A percentile compares a stretch with the other conserved stretches of the same genome.
These are phyloP conservation scores for Coniophora puteana DNA, from an alignment of 1,284 basidiomycete genomes.

Conservation along the genomic window DNA sequence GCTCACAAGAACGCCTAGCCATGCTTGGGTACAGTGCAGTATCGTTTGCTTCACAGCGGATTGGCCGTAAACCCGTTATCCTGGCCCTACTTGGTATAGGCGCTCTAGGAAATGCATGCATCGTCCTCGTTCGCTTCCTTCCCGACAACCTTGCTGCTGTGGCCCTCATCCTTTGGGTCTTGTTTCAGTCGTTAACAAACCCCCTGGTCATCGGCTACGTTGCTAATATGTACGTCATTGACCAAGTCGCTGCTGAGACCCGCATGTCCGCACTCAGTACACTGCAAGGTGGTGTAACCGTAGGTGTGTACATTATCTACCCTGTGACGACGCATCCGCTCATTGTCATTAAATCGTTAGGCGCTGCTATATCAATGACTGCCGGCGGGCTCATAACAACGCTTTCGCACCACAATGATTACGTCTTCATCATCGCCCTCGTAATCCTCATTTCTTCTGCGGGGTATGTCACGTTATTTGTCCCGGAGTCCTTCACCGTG, in stretches of 20 bases:
- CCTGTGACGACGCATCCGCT: no score
- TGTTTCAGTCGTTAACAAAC: slow-evolving; percentile 15
- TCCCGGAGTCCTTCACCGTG: slow-evolving; percentile 30
- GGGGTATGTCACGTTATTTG: slow-evolving; percentile 19
- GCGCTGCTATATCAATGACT: slow-evolving; percentile 20
- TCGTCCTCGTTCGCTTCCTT: slow-evolving; percentile 17
- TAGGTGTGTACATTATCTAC: no score
- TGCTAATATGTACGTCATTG: slow-evolving; percentile 25
- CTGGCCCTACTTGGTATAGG: slow-evolving; percentile 14
- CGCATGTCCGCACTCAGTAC: no score
- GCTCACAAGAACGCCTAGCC: no score
- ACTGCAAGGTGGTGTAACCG: no score
- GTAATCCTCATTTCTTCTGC: slow-evolving; percentile 14
- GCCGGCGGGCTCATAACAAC: slow-evolving; percentile 29
- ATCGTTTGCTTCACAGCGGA: slow-evolving; percentile 22
- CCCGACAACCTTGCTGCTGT: slow-evolving; percentile 12
- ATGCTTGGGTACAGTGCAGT: no score
- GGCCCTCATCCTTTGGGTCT: slow-evolving; percentile 16
- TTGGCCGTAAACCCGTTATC: slow-evolving; percentile 29
- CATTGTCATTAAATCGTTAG: no score
- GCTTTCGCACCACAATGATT: slow-evolving; percentile 17
- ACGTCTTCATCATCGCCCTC: slow-evolving; percentile 22
- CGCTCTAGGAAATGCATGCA: slow-evolving; percentile 12
- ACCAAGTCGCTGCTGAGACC: slow-evolving; percentile 21
- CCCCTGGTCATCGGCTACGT: slow-evolving; percentile 17